Base-by-base conservation (phyloP, 441 rosid genomes). In the Aleurites moluccanus region DNA sequence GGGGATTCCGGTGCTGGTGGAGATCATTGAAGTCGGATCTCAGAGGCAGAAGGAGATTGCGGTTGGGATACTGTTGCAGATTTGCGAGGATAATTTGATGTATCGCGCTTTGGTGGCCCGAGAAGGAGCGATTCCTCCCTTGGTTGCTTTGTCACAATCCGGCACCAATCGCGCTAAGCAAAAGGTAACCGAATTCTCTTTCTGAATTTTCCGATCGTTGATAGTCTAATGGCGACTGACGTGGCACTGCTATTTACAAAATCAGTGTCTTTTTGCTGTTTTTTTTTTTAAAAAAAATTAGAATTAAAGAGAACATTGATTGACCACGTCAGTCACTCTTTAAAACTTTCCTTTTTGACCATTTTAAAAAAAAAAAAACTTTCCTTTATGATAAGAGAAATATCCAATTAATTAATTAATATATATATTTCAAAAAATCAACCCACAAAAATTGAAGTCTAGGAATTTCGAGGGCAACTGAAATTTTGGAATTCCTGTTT, bases 61-160 rank as follows among this genome's bases (percentile, higher is more conserved):
- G 72, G 92, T 78, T 20, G 85, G 83, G 44, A 83, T 91, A 4
- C 72, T 95, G 71, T 73, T 92, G 44, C 89, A 83, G 82, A 67
- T 95, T 0, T 92, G 99, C 73, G 96, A 95, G 27, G 91, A 87
- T 10, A 92, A 85, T 77, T 80, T 81, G 49, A 80, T 80, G 70
- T 82, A 84, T 79, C 85, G 98, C 38, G 84, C 89, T 14, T 74
- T 88, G 97, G 96, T 95, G 79, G 87, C 87, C 33, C 90, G 98
- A 21, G 99, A 95, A 85, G 99, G 99, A 73, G 96, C 96, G 57
- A 92, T 95, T 42, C 97, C 98, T 74, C 92, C 98, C 18, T 79
- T 95, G 73, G 94, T 91, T 55, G 91, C 91, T 62, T 78, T 89
- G 80, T 85, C 98, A 10, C 97, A 92, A 80, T 86, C 89, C 75